A percentile compares a stretch with the other conserved stretches of the same genome.
Evolutionary conservation across 2,329 filamentous ascomycete genomes (phyloP).

Genomic region (Apiospora koreana): DNA sequence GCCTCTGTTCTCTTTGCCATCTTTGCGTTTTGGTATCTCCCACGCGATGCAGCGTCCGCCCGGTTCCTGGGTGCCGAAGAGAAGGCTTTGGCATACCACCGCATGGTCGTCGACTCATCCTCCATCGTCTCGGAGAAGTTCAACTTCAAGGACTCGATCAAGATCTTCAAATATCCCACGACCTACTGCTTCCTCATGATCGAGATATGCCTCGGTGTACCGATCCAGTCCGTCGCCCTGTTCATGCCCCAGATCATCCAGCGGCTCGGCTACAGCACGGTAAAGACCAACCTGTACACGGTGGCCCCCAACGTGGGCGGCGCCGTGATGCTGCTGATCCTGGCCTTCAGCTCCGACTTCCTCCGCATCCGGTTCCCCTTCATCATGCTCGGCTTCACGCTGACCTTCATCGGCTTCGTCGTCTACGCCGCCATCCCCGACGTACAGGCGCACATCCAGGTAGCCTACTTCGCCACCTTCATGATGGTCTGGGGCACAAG

Average conservation of each 20-base stretch:
- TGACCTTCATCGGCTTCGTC: constrained; percentile 77
- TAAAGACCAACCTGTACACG: constrained; percentile 76
- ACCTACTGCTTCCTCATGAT: constrained; percentile 53
- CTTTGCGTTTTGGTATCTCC: constrained; percentile 71
- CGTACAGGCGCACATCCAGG: constrained; percentile 59
- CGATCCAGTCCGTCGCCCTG: constrained; percentile 55
- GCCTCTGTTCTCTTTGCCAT: constrained; percentile 62
- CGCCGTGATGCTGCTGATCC: constrained; percentile 69
- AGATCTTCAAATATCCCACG: constrained; percentile 52
- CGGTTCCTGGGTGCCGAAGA: constrained; percentile 67
- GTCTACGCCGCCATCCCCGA: constrained; percentile 72
- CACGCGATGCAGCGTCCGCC: constrained; percentile 63
- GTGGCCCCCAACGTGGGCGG: constrained; percentile 78
- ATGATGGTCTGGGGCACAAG: constrained; percentile 84
- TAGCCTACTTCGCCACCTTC: constrained; percentile 76
- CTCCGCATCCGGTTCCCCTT: constrained; percentile 70
- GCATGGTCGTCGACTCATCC: constrained; percentile 74
- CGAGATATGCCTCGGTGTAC: constrained; percentile 60
- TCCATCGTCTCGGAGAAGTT: constrained; percentile 58
- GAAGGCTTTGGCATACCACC: constrained; percentile 67
- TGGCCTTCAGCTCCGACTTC: constrained; percentile 71
- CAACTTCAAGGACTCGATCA: constrained; percentile 49
- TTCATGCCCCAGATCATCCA: constrained; percentile 58
- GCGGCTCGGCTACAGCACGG: constrained; percentile 47
- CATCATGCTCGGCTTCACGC: constrained; percentile 70